Evolutionary conservation across 2,329 filamentous ascomycete species (phyloP).

Genomic region (Penicillium corylophilum): DNA sequence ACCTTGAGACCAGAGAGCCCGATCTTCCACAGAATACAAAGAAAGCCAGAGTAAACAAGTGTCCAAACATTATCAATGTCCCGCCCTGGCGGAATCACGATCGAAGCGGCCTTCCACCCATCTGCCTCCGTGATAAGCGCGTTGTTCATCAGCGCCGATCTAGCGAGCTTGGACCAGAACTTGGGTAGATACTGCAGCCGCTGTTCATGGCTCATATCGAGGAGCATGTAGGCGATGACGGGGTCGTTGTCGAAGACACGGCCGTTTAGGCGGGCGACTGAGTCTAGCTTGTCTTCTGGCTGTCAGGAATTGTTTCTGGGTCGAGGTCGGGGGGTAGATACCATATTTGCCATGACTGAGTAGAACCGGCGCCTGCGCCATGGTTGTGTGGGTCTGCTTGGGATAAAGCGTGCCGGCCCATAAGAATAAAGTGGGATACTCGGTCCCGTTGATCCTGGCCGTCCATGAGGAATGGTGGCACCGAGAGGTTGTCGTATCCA

Average conservation of each 20-base stretch:
- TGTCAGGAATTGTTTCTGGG: neutral
- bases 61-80: slow-evolving; percentile 20
- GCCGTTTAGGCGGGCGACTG: slow-evolving; percentile 19
- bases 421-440: slow-evolving; percentile 1
- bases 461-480: slow-evolving; percentile 3
- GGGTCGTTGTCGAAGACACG: slow-evolving; percentile 23
- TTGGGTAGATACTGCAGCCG: slow-evolving; percentile 19
- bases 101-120: slow-evolving; percentile 22
- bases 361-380: slow-evolving; percentile 7
- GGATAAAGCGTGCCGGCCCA: neutral
- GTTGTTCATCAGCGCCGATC: slow-evolving; percentile 22
- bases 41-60: slow-evolving; percentile 19
- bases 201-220: slow-evolving; percentile 18
- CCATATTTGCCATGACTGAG: slow-evolving; percentile 17
- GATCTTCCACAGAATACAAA: slow-evolving; percentile 20
- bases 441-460: neutral
- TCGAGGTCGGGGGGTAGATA: neutral
- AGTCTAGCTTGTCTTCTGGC: slow-evolving; percentile 9
- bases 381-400: neutral
- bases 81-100: slow-evolving; percentile 18
- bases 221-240: slow-evolving; percentile 23
- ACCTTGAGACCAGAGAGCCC: slow-evolving; percentile 20
- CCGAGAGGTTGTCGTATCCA: neutral
- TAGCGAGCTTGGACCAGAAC: slow-evolving; percentile 20
- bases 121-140: slow-evolving; percentile 25